Evolutionary conservation across 345 rosid genomes (phyloP).

Genomic region (Syzygium jambos): DNA sequence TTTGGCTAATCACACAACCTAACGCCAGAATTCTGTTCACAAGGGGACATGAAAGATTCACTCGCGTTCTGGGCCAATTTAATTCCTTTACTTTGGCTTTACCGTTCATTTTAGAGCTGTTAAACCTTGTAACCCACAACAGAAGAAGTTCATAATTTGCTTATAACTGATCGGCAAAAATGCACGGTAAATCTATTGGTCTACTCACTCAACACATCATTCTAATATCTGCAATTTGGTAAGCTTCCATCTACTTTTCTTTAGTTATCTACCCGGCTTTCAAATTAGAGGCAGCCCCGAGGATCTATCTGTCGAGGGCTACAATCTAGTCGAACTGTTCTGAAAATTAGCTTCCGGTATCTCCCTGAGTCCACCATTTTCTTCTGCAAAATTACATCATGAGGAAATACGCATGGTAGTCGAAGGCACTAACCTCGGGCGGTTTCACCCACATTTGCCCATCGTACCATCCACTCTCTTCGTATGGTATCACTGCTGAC

Average conservation of each 20-base stretch:
- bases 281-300: neutral
- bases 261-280: neutral
- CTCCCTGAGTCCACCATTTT: neutral
- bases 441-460: conserved; percentile 99
- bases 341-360: neutral
- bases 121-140: neutral
- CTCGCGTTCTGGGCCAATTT: neutral
- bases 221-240: neutral
- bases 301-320: neutral
- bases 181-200: neutral
- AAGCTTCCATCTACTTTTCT: neutral
- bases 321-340: neutral
- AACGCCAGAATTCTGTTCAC: neutral
- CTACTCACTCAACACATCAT: neutral
- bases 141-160: neutral
- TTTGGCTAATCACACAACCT: neutral
- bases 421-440: conserved; percentile 56
- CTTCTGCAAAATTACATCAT: neutral
- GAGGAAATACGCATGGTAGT: neutral
- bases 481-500: conserved; percentile 89
- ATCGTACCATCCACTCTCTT: conserved; percentile 99
- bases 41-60: neutral
- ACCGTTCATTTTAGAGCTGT: neutral
- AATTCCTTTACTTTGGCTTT: neutral
- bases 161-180: neutral